Conservation (phyloP, 805 yeast species). For the Monosporozyma servazzii region DNA sequence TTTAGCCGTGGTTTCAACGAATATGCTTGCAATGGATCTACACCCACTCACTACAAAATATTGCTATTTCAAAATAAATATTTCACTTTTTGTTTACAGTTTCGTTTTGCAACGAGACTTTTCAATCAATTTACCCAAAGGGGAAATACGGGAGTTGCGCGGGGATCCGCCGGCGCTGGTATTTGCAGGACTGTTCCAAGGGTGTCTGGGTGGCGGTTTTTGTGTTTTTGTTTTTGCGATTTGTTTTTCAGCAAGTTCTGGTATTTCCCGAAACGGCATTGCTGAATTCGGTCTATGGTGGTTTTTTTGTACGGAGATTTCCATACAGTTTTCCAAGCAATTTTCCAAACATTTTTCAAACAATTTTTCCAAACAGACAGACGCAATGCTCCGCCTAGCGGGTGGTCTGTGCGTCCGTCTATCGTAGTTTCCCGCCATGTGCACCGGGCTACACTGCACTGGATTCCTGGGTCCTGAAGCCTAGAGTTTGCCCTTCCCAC, state of each 20-base stretch:
- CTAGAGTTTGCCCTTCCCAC: too few species aligned
- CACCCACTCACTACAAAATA: too few species aligned
- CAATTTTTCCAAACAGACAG: background rate
- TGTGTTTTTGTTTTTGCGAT: background rate
- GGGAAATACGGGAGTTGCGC: background rate
- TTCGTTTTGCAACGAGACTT: background rate
- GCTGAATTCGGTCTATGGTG: background rate
- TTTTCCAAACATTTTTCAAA: background rate
- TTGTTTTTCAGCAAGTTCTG: background rate
- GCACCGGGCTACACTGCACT: too few species aligned
- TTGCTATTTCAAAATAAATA: background rate
- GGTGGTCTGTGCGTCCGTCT: background rate
- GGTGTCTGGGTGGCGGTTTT: background rate
- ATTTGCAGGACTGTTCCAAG: background rate
- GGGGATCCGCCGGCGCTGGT: background rate
- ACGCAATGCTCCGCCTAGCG: too few species aligned
- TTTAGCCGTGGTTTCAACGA: too few species aligned
- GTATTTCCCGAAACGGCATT: background rate
- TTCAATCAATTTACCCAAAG: constrained; percentile 1
- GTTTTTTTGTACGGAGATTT: too few species aligned
- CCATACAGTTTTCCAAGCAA: too few species aligned
- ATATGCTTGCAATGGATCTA: background rate
- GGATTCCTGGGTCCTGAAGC: too few species aligned
- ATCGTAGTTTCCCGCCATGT: too few species aligned
- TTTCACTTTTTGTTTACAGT: background rate